Evolutionary conservation across 2,329 filamentous ascomycete species (phyloP), one percentile per base, ranked within the genome.

Genomic region (Verticillium albo-atrum): DNA sequence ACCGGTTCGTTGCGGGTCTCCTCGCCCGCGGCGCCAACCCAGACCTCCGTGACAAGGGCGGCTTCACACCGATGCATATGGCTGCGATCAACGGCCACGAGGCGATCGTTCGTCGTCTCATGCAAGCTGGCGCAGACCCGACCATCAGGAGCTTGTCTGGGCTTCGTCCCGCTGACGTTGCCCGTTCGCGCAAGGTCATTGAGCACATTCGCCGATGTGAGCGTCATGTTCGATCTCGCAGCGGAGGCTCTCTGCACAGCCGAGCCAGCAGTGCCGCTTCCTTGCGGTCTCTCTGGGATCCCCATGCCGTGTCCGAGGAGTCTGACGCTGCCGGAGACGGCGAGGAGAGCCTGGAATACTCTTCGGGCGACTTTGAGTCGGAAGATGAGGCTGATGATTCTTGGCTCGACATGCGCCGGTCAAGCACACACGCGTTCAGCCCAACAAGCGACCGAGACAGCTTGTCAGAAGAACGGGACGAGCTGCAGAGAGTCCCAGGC

Each of bases 21-120:
- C 77, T 96, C 23, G 89, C 88, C 10, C 84, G 90, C 63, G 90
- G 91, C n/a, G 91, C 90, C 23, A 89, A 89, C 68, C 86, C 89
- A 1, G 87, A 94, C 67, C 78, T 87, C 37, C 83, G 86, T 58
- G 92, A 96, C 70, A 89, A 87, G 63, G 89, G 89, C 55, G 91
- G 91, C 25, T 94, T 91, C 72, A 92, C 90, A 4, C 87, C 92
- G 15, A 82, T 96, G 76, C 91, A 96, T 72, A 84, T 94, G 69
- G 91, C 92, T 23, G 87, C 89, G 27, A 82, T 96, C 68, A 88
- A 90, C 71, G 85, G 88, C 62, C 88, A 92, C 68, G 77, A 85
- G 12, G 87, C 92, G 69, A 91, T 95, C 65, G 88, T 94, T 15
- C 83, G 89, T 61, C 85, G 89, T 15, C 81, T 96, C 60, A 86